Percentiles rank a stretch among this genome's conserved stretches.
Conservation (phyloP, 2,329 filamentous ascomycete genomes). For the Cordyceps cateniannulata region DNA sequence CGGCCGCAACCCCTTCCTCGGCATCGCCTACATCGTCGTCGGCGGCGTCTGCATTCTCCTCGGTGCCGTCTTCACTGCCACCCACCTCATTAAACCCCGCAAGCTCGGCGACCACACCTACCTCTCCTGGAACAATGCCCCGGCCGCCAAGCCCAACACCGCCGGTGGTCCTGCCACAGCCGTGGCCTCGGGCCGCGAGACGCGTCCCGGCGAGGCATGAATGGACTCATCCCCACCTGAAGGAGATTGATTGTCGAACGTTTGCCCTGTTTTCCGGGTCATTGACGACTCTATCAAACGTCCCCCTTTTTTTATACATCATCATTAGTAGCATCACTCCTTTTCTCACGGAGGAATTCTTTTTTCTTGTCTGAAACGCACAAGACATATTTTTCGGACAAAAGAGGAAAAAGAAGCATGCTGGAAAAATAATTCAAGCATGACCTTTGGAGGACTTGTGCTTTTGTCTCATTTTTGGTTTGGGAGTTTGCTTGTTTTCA, state of each 20-base stretch:
- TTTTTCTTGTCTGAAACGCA: background rate
- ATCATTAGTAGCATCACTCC: background rate
- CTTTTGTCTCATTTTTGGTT: background rate
- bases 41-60: slow-evolving; percentile 88
- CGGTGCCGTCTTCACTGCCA: slow-evolving; percentile 80
- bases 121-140: slow-evolving; percentile 79
- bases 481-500: background rate
- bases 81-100: slow-evolving; percentile 86
- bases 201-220: slow-evolving; percentile 37
- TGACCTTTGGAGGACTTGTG: background rate
- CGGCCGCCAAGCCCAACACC: slow-evolving; percentile 31
- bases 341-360: background rate
- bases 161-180: slow-evolving; percentile 33
- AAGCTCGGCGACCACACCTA: slow-evolving; percentile 99
- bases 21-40: slow-evolving; percentile 92
- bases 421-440: background rate
- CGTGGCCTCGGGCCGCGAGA: slow-evolving; percentile 50
- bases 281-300: background rate
- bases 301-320: background rate
- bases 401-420: background rate
- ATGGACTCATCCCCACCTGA: background rate
- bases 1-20: slow-evolving; percentile 89
- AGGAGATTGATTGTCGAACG: background rate
- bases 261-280: background rate
- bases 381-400: background rate